These are phyloP conservation scores for Cryptococcus sp. DNA, from an alignment of 1,284 basidiomycete species.

Conservation along the genomic window DNA sequence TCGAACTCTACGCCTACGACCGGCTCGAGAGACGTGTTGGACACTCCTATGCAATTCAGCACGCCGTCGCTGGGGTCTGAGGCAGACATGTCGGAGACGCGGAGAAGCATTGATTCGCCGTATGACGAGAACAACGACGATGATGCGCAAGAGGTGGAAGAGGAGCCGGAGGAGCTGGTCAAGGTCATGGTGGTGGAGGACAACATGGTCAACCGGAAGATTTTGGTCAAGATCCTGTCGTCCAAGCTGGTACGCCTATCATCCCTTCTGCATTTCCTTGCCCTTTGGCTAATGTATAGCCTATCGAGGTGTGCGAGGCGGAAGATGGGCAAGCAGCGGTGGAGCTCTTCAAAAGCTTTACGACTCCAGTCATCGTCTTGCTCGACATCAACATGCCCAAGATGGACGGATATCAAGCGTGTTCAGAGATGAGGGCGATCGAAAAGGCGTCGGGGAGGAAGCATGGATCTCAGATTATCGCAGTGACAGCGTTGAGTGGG, in stretches of 20 bases:
- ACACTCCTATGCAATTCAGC: neutral
- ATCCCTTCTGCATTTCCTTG: neutral
- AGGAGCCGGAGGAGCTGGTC: slow-evolving; percentile 9
- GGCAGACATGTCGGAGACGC: neutral
- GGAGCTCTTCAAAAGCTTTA: slow-evolving; percentile 29
- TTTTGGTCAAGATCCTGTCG: slow-evolving; percentile 40
- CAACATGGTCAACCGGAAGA: slow-evolving; percentile 43
- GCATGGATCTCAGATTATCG: slow-evolving; percentile 35
- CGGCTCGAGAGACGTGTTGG: neutral
- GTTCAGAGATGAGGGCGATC: slow-evolving; percentile 32
- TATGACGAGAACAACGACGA: neutral
- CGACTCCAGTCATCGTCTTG: slow-evolving; percentile 23
- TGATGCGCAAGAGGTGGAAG: neutral
- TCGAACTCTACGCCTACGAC: neutral
- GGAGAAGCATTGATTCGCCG: no score
- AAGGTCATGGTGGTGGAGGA: slow-evolving; percentile 45
- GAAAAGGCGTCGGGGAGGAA: slow-evolving; percentile 17
- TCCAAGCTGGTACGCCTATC: slow-evolving; percentile 19
- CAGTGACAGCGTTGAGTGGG: slow-evolving; percentile 42
- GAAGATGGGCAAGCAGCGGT: slow-evolving; percentile 42
- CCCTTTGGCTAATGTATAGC: slow-evolving; percentile 3
- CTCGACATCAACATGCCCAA: slow-evolving; percentile 47
- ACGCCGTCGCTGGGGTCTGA: neutral
- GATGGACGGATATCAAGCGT: slow-evolving; percentile 43
- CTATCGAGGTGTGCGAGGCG: slow-evolving; percentile 33